Conservation (phyloP, 2,329 filamentous ascomycete genomes). For the Pestalotiopsis sp. region DNA sequence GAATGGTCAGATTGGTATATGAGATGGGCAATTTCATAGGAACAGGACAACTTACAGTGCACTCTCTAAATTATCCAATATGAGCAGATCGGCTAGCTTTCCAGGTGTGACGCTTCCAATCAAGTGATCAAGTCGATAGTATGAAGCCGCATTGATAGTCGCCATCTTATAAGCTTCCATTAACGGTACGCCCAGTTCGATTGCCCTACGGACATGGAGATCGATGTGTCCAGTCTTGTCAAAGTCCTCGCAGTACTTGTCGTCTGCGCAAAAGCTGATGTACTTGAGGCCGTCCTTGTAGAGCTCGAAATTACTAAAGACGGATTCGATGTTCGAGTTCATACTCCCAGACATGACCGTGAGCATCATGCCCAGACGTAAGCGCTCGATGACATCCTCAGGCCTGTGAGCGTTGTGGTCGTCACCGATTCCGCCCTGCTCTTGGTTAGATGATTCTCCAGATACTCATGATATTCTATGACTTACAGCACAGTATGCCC, state of each 20-base stretch:
- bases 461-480: not conserved
- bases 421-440: conserved; percentile 20
- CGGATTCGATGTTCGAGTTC: conserved; percentile 22
- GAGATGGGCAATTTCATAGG: not conserved
- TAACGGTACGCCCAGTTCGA: conserved; percentile 16
- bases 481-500: conserved; percentile 22
- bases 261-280: conserved; percentile 23
- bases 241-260: conserved; percentile 22
- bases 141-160: conserved; percentile 20
- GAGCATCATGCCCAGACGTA: conserved; percentile 23
- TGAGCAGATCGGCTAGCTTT: conserved; percentile 19
- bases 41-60: conserved; percentile 10
- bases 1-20: not conserved
- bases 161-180: conserved; percentile 22
- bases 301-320: conserved; percentile 17
- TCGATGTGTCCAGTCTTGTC: conserved; percentile 21
- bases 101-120: conserved; percentile 22
- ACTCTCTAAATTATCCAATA: conserved; percentile 17
- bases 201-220: conserved; percentile 19
- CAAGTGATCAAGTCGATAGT: conserved; percentile 21
- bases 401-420: conserved; percentile 22
- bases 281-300: conserved; percentile 19
- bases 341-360: conserved; percentile 24
- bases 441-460: not conserved
- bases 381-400: conserved; percentile 20